Evolutionary conservation across 306 rosid genomes (phyloP).

Genomic region (Spatholobus suberectus): DNA sequence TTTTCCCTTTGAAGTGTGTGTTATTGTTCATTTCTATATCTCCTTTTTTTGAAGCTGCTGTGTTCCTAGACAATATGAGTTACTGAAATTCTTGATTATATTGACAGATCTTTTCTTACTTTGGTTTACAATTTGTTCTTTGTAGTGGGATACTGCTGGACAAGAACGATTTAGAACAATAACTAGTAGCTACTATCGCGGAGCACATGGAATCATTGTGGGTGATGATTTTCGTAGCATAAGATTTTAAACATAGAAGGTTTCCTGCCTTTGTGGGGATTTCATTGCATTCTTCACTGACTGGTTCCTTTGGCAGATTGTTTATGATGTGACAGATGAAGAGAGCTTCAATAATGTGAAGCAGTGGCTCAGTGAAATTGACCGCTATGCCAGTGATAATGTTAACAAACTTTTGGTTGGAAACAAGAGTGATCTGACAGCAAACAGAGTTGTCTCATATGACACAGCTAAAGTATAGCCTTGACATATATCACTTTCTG

Average conservation of each 20-base stretch:
- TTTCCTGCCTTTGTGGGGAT: conserved; percentile 18
- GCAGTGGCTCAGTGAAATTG: conserved; percentile 70
- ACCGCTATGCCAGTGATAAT: conserved; percentile 64
- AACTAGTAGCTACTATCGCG: conserved; percentile 68
- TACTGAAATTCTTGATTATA: conserved; percentile 15
- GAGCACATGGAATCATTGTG: conserved; percentile 71
- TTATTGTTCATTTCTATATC: conserved; percentile 14
- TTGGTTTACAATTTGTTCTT: conserved; percentile 40
- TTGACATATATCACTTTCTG: conserved; percentile 13
- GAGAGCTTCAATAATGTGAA: conserved; percentile 67
- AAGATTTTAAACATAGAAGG: background rate
- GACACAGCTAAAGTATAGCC: conserved; percentile 58
- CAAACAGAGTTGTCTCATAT: conserved; percentile 58
- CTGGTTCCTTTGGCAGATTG: conserved; percentile 49
- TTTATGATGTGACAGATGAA: conserved; percentile 64
- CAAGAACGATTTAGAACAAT: conserved; percentile 68
- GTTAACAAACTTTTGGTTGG: conserved; percentile 70
- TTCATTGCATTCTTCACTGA: conserved; percentile 24
- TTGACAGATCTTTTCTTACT: conserved; percentile 23
- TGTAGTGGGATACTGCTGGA: conserved; percentile 69
- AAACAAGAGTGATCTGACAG: conserved; percentile 65
- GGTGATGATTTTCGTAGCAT: conserved; percentile 39
- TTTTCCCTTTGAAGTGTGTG: conserved; percentile 3
- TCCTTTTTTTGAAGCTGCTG: background rate
- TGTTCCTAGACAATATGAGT: conserved; percentile 14